Percentiles rank a stretch among this genome's conserved stretches.
phyloP scores from a whole-genome alignment of 306 rosid species.

The Nissolia schottii region DNA sequence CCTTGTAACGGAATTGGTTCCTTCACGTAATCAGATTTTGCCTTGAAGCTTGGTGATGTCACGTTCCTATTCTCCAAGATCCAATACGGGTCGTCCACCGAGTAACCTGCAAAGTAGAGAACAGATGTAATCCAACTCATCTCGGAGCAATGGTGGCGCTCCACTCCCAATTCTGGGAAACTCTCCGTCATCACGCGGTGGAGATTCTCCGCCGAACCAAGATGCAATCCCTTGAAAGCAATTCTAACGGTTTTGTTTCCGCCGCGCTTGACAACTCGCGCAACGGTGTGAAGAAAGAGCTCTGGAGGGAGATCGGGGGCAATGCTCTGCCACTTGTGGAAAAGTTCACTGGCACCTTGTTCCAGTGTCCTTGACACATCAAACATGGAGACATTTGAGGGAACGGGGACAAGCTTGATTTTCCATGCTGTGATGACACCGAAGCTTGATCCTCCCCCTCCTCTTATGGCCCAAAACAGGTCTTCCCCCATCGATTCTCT shows the following conservation, averaged over 20 bases:
- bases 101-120: neutral
- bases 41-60: conserved; percentile 10
- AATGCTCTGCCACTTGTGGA: conserved; percentile 3
- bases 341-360: neutral
- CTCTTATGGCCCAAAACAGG: conserved; percentile 21
- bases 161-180: conserved; percentile 28
- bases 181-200: neutral
- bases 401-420: neutral
- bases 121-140: conserved; percentile 35
- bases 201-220: conserved; percentile 19
- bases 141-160: neutral
- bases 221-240: conserved; percentile 18
- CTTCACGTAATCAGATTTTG: conserved; percentile 33
- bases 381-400: neutral
- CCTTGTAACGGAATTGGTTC: conserved; percentile 16
- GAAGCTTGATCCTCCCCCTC: conserved; percentile 20
- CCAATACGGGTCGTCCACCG: neutral
- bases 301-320: neutral
- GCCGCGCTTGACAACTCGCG: neutral
- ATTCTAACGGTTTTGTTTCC: neutral
- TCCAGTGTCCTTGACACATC: neutral
- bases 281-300: neutral
- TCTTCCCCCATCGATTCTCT: conserved; percentile 18
- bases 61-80: conserved; percentile 25
- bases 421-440: conserved; percentile 16